Evolutionary conservation across 345 rosid species (phyloP).

Genomic region (Rubroshorea leprosula): DNA sequence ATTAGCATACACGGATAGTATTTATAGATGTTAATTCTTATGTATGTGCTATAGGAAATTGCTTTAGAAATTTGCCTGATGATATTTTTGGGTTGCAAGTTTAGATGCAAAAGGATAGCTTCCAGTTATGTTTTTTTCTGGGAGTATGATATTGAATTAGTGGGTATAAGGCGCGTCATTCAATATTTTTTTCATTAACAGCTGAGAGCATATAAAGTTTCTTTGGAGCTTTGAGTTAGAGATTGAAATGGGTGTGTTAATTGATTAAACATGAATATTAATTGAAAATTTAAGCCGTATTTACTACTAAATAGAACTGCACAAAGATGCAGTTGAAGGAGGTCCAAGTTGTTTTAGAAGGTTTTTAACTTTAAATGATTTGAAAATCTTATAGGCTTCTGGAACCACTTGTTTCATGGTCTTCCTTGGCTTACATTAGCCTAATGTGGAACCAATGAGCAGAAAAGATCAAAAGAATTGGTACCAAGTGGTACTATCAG

Average conservation of each 20-base stretch:
- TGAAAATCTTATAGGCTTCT: not conserved
- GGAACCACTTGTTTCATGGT: not conserved
- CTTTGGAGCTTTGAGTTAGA: not conserved
- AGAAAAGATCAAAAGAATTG: not conserved
- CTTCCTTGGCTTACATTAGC: not conserved
- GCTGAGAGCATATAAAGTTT: not conserved
- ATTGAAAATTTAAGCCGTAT: not conserved
- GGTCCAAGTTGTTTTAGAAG: not conserved
- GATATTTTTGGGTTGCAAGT: too few species aligned
- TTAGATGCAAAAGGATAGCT: too few species aligned
- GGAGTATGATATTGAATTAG: too few species aligned
- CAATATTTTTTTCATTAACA: not conserved
- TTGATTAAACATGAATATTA: not conserved
- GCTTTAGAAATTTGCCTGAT: too few species aligned
- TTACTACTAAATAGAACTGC: not conserved
- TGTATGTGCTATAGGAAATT: too few species aligned
- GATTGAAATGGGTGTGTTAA: not conserved
- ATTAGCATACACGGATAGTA: not conserved
- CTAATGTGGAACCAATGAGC: conserved; percentile 2
- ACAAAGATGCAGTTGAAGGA: not conserved
- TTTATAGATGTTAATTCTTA: too few species aligned
- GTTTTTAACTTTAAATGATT: too few species aligned
- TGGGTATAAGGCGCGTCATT: not conserved
- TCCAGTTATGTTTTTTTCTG: too few species aligned
- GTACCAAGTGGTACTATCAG: not conserved